These are phyloP conservation scores for Pterocarpus santalinus DNA, from an alignment of 306 rosid species.

Conservation along the genomic window DNA sequence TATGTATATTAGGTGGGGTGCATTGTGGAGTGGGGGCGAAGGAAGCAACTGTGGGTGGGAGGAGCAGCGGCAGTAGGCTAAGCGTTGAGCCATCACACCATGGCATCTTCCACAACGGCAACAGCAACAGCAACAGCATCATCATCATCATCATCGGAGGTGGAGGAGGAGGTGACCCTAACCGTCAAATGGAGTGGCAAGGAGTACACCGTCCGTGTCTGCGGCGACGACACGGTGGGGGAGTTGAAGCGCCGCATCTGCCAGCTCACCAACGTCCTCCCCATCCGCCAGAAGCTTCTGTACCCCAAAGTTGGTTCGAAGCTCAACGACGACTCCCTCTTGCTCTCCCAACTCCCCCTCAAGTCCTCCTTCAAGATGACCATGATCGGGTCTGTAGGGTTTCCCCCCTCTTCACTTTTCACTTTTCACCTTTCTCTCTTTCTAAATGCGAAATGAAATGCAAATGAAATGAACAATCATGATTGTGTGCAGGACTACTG, in stretches of 20 bases:
- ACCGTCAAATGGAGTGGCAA: constrained; percentile 90
- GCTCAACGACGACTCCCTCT: constrained; percentile 80
- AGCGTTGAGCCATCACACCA: background rate
- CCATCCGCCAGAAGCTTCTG: constrained; percentile 90
- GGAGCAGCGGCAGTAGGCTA: too few relatives aligned
- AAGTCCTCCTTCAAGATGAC: constrained; percentile 84
- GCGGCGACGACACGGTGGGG: constrained; percentile 83
- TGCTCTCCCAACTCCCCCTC: constrained; percentile 82
- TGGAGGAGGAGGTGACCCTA: constrained; percentile 80
- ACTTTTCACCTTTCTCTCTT: background rate
- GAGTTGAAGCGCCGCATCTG: constrained; percentile 97
- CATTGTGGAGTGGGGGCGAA: background rate
- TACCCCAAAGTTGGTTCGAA: constrained; percentile 87
- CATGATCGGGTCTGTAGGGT: constrained; percentile 70
- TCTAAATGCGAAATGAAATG: background rate
- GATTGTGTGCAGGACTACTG: constrained; percentile 63
- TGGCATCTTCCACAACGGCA: background rate
- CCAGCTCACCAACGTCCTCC: constrained; percentile 83
- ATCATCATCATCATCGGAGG: constrained; percentile 56
- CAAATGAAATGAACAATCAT: background rate
- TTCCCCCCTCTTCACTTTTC: background rate
- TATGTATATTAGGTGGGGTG: too few relatives aligned
- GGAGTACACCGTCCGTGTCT: constrained; percentile 86
- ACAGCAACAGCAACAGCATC: constrained; percentile 3
- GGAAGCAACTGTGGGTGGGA: background rate